These are phyloP conservation scores for Crithidia bombi DNA, from an alignment of 208 protist species.

Conservation along the genomic window DNA sequence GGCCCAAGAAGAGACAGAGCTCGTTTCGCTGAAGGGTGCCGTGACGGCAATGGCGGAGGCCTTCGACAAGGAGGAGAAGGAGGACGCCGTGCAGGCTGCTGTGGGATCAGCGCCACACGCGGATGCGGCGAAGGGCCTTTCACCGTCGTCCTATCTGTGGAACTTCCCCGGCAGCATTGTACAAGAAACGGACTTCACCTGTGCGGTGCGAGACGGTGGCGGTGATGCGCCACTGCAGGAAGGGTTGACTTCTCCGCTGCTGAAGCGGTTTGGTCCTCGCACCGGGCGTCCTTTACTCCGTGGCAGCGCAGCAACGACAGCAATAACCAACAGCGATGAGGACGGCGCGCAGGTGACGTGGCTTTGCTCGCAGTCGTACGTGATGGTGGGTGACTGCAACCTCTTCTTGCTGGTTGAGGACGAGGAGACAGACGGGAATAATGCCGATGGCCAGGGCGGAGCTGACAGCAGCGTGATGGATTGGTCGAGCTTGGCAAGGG, in stretches of 20 bases:
- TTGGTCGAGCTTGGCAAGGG: background rate
- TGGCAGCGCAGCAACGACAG: background rate
- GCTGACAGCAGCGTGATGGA: slow-evolving; percentile 2
- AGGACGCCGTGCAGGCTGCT: background rate
- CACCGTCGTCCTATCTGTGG: background rate
- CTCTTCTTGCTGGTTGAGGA: slow-evolving; percentile 67
- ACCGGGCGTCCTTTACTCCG: slow-evolving; percentile 8
- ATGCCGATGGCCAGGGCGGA: too few species aligned
- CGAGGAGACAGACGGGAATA: slow-evolving; percentile 29
- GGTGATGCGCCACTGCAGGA: background rate
- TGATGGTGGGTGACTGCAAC: slow-evolving; percentile 93
- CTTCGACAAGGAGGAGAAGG: background rate
- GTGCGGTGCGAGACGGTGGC: background rate
- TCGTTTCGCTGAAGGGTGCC: background rate
- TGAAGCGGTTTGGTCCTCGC: slow-evolving; percentile 24
- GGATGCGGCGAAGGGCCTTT: background rate
- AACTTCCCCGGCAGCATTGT: slow-evolving; percentile 29
- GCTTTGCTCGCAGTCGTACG: slow-evolving; percentile 22
- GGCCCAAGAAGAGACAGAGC: background rate
- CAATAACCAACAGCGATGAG: background rate
- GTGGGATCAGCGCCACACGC: background rate
- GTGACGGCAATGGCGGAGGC: slow-evolving; percentile 1
- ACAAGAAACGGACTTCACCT: slow-evolving; percentile 1
- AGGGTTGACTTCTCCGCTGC: slow-evolving; percentile 2
- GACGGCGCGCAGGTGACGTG: background rate